Base-by-base conservation (phyloP, 1,284 basidiomycete species). In the Schizopora paradoxa region DNA sequence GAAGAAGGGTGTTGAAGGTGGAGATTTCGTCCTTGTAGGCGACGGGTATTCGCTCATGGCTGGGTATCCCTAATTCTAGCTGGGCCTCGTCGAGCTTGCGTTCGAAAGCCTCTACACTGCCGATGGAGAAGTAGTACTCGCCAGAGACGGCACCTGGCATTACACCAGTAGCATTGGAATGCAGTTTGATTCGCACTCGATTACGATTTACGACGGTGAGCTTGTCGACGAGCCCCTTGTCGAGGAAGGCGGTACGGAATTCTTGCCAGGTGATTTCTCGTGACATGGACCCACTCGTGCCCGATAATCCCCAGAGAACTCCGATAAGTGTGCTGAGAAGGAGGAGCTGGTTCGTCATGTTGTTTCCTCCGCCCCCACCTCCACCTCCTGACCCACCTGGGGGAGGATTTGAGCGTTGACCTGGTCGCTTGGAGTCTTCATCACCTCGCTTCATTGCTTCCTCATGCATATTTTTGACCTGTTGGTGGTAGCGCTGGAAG, bases 191-290 rank as follows among this genome's bases (percentile, higher is more conserved):
- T 43, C 89, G 86, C 46, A 98, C 95, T 61, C 81, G 87, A 52
- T 81, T 80, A 29, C 92, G 82, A 66, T 99, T 99, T 60, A 98
- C 80, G 49, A 99, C 96, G 43, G 83, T 80, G 47, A 99, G 82
- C 60, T 86, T 93, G 57, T 97, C 93, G 22, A 99, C 96, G 43
- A 98, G 80, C 32, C 93, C 95, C 65, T 95, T 94, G 65, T 96
- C 90, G 41, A 98, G 82, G 69, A 97, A 90, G 16, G 88, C 88
- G 41, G 91, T 94, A 50, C 93, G 83, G 73, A 98, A 98, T 65
- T 97, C 94, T 67, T 97, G 94, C 93, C 94, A 98, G 54, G 94
- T 97, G 55, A 98, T 96, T 67, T 98, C 94, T 53, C 86, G 81
- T 4, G 86, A 79, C 36, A 73, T 72, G 0, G 78, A 68, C 0